These are phyloP conservation scores for Exidia glandulosa DNA, from an alignment of 768 basidiomycete genomes.

Conservation along the genomic window DNA sequence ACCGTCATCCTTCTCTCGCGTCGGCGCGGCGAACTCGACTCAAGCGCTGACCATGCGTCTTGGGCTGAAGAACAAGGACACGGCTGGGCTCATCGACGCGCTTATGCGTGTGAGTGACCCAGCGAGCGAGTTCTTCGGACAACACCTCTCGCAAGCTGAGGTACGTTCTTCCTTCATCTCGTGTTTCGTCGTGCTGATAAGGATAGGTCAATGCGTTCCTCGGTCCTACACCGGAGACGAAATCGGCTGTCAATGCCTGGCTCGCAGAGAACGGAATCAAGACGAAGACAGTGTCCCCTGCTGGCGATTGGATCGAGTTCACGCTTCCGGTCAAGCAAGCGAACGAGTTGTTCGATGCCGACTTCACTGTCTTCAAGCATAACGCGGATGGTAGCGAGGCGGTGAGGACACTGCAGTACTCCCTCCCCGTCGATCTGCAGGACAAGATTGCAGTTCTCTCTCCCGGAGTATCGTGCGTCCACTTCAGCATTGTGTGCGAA, in stretches of 20 bases:
- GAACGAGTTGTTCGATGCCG: constrained; percentile 23
- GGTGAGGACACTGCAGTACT: constrained; percentile 26
- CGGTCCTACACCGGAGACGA: constrained; percentile 1
- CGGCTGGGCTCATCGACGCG: not conserved
- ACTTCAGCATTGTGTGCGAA: not conserved
- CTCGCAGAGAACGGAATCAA: constrained; percentile 2
- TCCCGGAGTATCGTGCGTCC: not conserved
- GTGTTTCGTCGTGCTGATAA: not conserved
- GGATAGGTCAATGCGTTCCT: constrained; percentile 5
- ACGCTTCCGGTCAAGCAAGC: constrained; percentile 22
- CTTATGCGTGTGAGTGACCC: constrained; percentile 1
- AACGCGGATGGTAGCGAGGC: constrained; percentile 15
- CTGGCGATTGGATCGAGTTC: constrained; percentile 25
- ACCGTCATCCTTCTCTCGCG: not conserved
- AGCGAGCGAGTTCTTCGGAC: not conserved
- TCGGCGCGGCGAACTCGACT: not conserved
- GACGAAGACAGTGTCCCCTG: constrained; percentile 1
- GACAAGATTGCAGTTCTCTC: constrained; percentile 12
- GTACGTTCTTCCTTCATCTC: not conserved
- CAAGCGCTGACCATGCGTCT: not conserved
- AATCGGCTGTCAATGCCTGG: constrained; percentile 3
- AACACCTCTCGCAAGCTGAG: constrained; percentile 1
- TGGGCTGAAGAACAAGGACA: not conserved
- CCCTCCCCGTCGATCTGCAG: constrained; percentile 23
- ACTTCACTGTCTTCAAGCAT: constrained; percentile 25